Conservation (phyloP, 305 asterid genomes). For the Rubia tinctorum region DNA sequence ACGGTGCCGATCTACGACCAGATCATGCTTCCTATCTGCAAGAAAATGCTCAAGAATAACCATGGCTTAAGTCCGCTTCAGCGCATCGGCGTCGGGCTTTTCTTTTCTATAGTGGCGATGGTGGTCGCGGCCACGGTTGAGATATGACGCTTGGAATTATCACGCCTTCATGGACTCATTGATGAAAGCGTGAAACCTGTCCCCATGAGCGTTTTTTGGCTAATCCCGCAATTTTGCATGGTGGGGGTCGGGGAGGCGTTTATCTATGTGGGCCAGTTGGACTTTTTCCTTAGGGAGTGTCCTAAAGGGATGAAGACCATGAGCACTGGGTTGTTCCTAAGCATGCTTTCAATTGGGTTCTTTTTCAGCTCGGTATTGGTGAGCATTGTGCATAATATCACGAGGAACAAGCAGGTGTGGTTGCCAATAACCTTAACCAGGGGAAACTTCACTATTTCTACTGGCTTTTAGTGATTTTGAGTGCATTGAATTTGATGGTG, state of each 20-base stretch:
- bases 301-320: slow-evolving; percentile 88
- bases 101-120: slow-evolving; percentile 55
- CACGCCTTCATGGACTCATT: slow-evolving; percentile 35
- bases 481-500: slow-evolving; percentile 47
- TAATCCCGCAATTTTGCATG: slow-evolving; percentile 61
- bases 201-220: slow-evolving; percentile 59
- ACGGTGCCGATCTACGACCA: slow-evolving; percentile 63
- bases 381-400: slow-evolving; percentile 48
- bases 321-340: slow-evolving; percentile 56
- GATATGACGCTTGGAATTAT: slow-evolving; percentile 41
- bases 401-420: slow-evolving; percentile 46
- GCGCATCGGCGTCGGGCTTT: slow-evolving; percentile 50
- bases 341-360: slow-evolving; percentile 73
- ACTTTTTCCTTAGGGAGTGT: slow-evolving; percentile 72
- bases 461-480: slow-evolving; percentile 60
- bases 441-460: slow-evolving; percentile 71
- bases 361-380: slow-evolving; percentile 68
- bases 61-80: slow-evolving; percentile 69
- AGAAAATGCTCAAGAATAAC: slow-evolving; percentile 32
- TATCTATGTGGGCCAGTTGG: slow-evolving; percentile 81
- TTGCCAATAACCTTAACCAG: slow-evolving; percentile 62
- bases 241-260: slow-evolving; percentile 93
- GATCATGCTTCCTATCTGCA: slow-evolving; percentile 42
- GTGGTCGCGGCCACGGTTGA: slow-evolving; percentile 58
- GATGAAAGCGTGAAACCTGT: slow-evolving; percentile 23